Evolutionary conservation across 257 asterid genomes (phyloP).

Genomic region (Primulina eburnea): DNA sequence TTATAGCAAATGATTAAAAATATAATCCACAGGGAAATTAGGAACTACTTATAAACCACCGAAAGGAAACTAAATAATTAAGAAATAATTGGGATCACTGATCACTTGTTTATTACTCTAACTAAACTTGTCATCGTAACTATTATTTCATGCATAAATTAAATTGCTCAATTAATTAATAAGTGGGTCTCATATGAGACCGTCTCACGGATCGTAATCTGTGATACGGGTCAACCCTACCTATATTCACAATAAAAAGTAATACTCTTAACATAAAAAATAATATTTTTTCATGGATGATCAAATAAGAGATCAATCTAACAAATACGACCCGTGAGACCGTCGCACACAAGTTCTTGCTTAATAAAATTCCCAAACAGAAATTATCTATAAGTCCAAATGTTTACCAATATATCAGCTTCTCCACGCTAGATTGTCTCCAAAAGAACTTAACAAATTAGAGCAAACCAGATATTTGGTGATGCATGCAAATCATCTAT

Average conservation of each 20-base stretch:
- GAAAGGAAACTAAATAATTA: too few relatives aligned
- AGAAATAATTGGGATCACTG: background rate
- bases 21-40: background rate
- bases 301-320: too few relatives aligned
- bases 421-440: slow-evolving; percentile 27
- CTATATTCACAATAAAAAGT: too few relatives aligned
- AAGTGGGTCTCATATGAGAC: too few relatives aligned
- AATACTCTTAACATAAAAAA: too few relatives aligned
- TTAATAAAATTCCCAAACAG: too few relatives aligned
- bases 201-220: too few relatives aligned
- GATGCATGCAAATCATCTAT: slow-evolving; percentile 41
- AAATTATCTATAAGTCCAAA: background rate
- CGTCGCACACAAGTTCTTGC: too few relatives aligned
- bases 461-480: slow-evolving; percentile 34
- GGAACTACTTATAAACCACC: too few relatives aligned
- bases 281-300: too few relatives aligned
- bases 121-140: background rate
- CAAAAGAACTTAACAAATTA: slow-evolving; percentile 18
- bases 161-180: background rate
- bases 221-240: too few relatives aligned
- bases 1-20: background rate
- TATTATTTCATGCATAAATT: background rate
- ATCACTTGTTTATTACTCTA: background rate
- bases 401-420: slow-evolving; percentile 7
- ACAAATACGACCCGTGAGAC: too few relatives aligned